These are phyloP conservation scores for Dimargaris cristalligena DNA, from an alignment of 192 early-diverging fungal species.

Conservation along the genomic window DNA sequence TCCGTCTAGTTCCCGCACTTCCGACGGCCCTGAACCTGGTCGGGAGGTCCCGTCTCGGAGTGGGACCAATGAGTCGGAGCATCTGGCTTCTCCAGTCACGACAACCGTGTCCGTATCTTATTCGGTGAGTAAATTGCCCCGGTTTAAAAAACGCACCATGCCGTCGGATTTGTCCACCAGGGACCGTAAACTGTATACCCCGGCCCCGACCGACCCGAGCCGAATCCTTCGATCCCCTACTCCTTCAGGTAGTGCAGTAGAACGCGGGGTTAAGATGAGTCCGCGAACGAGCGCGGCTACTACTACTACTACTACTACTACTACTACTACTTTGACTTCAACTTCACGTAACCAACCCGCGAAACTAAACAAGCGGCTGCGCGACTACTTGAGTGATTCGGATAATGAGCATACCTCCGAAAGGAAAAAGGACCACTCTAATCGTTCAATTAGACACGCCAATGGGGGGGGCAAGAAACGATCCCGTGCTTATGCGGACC, in stretches of 20 bases:
- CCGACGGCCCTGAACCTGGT: not conserved
- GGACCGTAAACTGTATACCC: no score
- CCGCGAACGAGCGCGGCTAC: no score
- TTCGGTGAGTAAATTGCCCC: not conserved
- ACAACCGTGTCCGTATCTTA: not conserved
- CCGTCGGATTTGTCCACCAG: no score
- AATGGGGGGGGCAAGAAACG: not conserved
- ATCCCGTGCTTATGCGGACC: not conserved
- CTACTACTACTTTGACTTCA: no score
- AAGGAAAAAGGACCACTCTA: not conserved
- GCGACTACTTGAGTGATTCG: not conserved
- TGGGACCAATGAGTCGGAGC: not conserved
- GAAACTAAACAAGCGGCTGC: not conserved
- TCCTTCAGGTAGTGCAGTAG: not conserved
- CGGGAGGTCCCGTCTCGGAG: not conserved
- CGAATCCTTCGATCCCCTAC: no score
- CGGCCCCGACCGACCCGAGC: no score
- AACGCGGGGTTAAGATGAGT: not conserved
- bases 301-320: no score
- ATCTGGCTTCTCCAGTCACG: not conserved
- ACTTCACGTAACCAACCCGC: not conserved
- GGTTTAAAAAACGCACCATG: slow-evolving; percentile 6
- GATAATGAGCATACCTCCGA: not conserved
- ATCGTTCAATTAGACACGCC: not conserved
- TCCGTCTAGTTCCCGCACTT: not conserved